A percentile compares a stretch with the other conserved stretches of the same genome.
phyloP scores from a whole-genome alignment of 192 early-diverging fungal species.

The Linnemannia exigua region DNA sequence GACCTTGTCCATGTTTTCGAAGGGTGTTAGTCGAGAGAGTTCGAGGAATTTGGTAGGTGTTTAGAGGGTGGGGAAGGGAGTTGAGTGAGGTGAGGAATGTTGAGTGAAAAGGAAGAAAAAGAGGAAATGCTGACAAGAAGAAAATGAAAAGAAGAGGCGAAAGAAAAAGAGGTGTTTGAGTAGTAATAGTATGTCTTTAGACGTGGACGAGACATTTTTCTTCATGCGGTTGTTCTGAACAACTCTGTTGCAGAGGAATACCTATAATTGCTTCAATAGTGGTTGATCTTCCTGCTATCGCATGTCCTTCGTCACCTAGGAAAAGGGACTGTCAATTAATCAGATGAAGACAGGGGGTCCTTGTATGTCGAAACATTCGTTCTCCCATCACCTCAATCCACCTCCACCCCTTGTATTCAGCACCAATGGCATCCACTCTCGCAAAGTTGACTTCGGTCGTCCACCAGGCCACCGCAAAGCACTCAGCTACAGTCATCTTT shows the following conservation, averaged over 20 bases:
- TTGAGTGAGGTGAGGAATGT: neutral
- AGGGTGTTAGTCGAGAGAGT: too few relatives aligned
- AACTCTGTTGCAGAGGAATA: neutral
- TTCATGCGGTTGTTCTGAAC: neutral
- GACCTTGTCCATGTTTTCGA: slow-evolving; percentile 33
- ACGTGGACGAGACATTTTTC: slow-evolving; percentile 7
- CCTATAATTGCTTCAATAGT: neutral
- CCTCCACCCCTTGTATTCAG: neutral
- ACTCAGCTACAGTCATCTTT: slow-evolving; percentile 88
- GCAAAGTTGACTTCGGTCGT: slow-evolving; percentile 57
- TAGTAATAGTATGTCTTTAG: neutral
- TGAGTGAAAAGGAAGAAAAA: neutral
- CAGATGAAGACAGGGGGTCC: neutral
- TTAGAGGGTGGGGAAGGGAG: neutral
- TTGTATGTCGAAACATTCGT: too few relatives aligned
- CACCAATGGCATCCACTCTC: slow-evolving; percentile 30
- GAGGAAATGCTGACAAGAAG: neutral
- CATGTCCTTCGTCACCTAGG: neutral
- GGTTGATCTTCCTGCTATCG: neutral
- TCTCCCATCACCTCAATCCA: neutral
- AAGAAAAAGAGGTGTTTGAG: neutral
- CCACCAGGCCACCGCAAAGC: slow-evolving; percentile 63
- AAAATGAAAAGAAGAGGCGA: neutral
- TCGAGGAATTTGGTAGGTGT: neutral
- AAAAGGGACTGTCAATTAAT: neutral